Percentiles rank a stretch among this genome's conserved stretches.
These are phyloP conservation scores for Fraxinus quadrangulata DNA, from an alignment of 257 asterid species.

Conservation along the genomic window DNA sequence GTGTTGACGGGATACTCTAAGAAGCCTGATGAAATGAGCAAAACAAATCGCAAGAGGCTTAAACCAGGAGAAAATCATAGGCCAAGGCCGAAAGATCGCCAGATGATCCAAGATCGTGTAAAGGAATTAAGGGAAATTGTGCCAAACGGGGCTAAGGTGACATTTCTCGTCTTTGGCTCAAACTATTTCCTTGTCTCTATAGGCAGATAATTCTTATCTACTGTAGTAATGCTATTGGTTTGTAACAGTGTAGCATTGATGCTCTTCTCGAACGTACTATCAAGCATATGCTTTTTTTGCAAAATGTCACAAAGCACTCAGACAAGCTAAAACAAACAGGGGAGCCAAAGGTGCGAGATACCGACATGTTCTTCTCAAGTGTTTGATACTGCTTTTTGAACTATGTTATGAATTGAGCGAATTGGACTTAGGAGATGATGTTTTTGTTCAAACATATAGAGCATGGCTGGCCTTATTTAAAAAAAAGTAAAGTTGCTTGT, in stretches of 20 bases:
- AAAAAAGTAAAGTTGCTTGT: not conserved
- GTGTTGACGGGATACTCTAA: constrained; percentile 53
- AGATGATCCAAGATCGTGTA: constrained; percentile 89
- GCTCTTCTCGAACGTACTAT: constrained; percentile 76
- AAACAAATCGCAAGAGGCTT: constrained; percentile 65
- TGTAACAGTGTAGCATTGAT: constrained; percentile 83
- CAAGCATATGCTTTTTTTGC: constrained; percentile 83
- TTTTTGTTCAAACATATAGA: not conserved
- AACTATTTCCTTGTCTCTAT: constrained; percentile 1
- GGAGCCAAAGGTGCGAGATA: constrained; percentile 57
- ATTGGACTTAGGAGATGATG: not conserved
- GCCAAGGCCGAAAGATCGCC: constrained; percentile 85
- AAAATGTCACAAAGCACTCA: constrained; percentile 71
- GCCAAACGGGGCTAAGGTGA: constrained; percentile 75
- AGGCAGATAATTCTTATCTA: not conserved
- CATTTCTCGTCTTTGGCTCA: not conserved
- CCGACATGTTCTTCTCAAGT: not conserved
- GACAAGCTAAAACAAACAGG: constrained; percentile 71
- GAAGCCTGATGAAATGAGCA: constrained; percentile 47
- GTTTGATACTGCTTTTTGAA: not conserved
- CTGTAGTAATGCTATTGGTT: constrained; percentile 17
- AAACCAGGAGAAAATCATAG: constrained; percentile 81
- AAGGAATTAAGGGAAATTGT: constrained; percentile 80
- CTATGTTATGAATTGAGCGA: not conserved
- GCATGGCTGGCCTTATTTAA: not conserved